Conservation (phyloP, 2,329 filamentous ascomycete genomes). For the Xylaria sp. region DNA sequence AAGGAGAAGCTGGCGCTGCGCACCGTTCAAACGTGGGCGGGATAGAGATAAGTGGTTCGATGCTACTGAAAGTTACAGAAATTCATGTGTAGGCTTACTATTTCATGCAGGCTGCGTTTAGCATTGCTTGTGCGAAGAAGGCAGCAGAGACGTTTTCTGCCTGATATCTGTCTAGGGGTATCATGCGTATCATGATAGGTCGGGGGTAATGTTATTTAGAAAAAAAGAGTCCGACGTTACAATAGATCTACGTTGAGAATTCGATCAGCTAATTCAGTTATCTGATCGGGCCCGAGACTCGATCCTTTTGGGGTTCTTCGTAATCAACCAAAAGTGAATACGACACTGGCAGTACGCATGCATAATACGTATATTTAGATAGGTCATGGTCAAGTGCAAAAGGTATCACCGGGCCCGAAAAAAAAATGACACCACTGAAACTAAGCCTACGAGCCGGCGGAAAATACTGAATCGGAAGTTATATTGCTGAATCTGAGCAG, state of each 20-base stretch:
- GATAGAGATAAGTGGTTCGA: slow-evolving; percentile 21
- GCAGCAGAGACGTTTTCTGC: neutral
- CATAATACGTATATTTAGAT: neutral
- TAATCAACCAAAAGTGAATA: neutral
- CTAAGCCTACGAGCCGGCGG: neutral
- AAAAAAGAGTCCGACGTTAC: neutral
- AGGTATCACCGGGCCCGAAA: neutral
- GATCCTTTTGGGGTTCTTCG: neutral
- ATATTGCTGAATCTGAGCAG: neutral
- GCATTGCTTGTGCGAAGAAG: neutral
- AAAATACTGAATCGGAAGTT: neutral
- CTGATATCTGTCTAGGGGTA: neutral
- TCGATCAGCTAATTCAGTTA: neutral
- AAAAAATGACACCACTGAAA: neutral
- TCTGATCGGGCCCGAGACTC: neutral
- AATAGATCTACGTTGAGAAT: neutral
- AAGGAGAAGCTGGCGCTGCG: slow-evolving; percentile 44
- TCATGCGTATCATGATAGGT: neutral
- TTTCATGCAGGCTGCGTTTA: neutral
- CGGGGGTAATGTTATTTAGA: neutral
- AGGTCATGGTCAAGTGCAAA: neutral
- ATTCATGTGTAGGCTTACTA: neutral
- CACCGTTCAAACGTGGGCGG: slow-evolving; percentile 40
- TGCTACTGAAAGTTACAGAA: neutral
- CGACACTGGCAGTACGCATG: neutral